Base-by-base conservation (phyloP, 805 yeast genomes). In the Metschnikowia chrysomelidarum region DNA sequence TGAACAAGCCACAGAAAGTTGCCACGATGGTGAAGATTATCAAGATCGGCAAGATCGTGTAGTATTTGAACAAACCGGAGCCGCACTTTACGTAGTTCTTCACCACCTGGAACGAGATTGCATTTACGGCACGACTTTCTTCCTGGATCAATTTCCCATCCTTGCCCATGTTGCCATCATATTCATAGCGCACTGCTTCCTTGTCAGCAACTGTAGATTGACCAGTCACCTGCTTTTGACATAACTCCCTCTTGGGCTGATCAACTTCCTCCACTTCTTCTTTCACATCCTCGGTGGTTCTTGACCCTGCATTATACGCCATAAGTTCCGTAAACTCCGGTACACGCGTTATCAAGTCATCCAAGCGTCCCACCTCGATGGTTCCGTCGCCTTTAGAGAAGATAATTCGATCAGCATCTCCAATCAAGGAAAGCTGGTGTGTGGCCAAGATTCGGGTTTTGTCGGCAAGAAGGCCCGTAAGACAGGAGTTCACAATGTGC, bases 341-440 rank as follows among this genome's bases (percentile, higher is more conserved):
- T n/a, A n/a, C n/a, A n/a, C n/a, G n/a, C n/a, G n/a, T n/a, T n/a
- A n/a, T n/a, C n/a, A n/a, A n/a, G n/a, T n/a, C n/a, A n/a, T n/a
- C n/a, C n/a, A n/a, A n/a, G n/a, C n/a, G n/a, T 44, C 71, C 71
- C 23, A 57, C 59, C 37, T 67, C 71, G 30, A 61, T 55, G 3
- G 64, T 41, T 5, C 73, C 72, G 43, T 64, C 67, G 30, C 70
- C 71, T 40, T 62, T 64, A 40, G 67, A 55, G 34, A 55, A 67
- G 4, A 62, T 52, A 26, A 67, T 50, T 40, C 57, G 53, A 51
- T 67, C 71, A 16, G 72, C 73, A 30, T 49, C 42, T 28, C 54
- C 60, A 14, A 66, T 54, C 23, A 67, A 51, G 5, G 68, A 63
- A 37, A 67, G 56, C 48, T 67, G 72, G 44, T 67, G 71, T 7